A percentile compares a stretch with the other conserved stretches of the same genome.
Conservation (phyloP, 805 yeast species). For the Candida yuanshanica region DNA sequence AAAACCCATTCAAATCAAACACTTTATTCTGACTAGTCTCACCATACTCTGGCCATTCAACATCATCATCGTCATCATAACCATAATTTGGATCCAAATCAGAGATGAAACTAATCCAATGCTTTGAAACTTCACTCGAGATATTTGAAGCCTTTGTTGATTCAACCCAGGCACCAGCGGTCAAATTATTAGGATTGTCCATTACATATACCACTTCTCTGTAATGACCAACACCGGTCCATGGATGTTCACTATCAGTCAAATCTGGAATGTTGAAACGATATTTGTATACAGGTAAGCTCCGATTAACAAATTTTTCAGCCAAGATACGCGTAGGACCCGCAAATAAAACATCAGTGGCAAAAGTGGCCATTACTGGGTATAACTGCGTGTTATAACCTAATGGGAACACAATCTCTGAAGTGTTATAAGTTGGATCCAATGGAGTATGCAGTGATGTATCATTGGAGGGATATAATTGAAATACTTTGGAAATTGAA, state of each 20-base stretch:
- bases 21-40: constrained; percentile 1
- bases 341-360: constrained; percentile 10
- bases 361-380: constrained; percentile 3
- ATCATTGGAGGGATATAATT: neutral
- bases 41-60: constrained; percentile 4
- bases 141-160: constrained; percentile 1
- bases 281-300: constrained; percentile 7
- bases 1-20: constrained; percentile 7
- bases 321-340: constrained; percentile 11
- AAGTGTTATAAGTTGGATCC: constrained; percentile 11
- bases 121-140: constrained; percentile 3
- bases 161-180: constrained; percentile 1
- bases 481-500: neutral
- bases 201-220: constrained; percentile 9
- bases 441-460: constrained; percentile 4
- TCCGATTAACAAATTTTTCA: constrained; percentile 2
- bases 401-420: constrained; percentile 2
- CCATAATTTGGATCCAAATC: constrained; percentile 35
- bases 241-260: neutral
- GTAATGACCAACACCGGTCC: constrained; percentile 5
- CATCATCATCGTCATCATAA: neutral
- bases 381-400: constrained; percentile 1
- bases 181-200: constrained; percentile 1
- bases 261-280: constrained; percentile 7
- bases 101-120: constrained; percentile 13